A percentile compares a stretch with the other conserved stretches of the same genome.
Evolutionary conservation across 768 basidiomycete genomes (phyloP).

Genomic region (Mrakia hoshinonis): DNA sequence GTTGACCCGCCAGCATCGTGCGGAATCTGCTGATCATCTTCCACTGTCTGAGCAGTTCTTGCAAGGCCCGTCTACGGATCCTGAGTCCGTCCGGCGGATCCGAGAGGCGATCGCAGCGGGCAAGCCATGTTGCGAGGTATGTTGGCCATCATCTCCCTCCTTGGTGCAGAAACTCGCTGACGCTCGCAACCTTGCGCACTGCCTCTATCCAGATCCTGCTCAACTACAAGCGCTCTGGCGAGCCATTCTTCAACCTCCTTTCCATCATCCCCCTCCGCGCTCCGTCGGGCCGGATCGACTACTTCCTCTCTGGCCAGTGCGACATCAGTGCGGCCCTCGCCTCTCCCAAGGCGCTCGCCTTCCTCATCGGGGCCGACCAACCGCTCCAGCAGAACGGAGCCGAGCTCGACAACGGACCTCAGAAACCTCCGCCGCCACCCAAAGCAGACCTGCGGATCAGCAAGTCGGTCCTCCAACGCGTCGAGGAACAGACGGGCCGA

Average conservation of each 20-base stretch:
- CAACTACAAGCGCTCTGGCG: neutral
- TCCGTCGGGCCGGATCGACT: neutral
- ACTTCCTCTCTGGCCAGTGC: too few relatives aligned
- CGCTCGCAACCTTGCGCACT: too few relatives aligned
- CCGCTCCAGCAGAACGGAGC: neutral
- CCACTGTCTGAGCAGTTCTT: too few relatives aligned
- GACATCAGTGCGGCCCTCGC: neutral
- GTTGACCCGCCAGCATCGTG: too few relatives aligned
- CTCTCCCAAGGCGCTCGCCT: neutral
- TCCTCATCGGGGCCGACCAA: constrained; percentile 11
- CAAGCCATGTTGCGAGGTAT: constrained; percentile 1
- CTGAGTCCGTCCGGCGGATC: neutral
- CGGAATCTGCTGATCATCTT: too few relatives aligned
- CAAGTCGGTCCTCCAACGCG: neutral
- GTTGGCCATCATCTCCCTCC: too few relatives aligned
- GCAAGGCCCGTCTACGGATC: neutral
- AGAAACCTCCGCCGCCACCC: neutral
- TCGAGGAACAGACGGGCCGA: neutral
- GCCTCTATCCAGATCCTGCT: neutral
- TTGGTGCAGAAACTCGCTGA: too few relatives aligned
- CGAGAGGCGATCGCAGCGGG: neutral
- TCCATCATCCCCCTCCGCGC: neutral
- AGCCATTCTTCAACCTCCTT: constrained; percentile 4
- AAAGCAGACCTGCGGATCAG: neutral
- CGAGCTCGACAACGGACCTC: neutral